A percentile compares a stretch with the other conserved stretches of the same genome.
phyloP scores from a whole-genome alignment of 2,329 filamentous ascomycete species.

The Alternaria gansuensis region DNA sequence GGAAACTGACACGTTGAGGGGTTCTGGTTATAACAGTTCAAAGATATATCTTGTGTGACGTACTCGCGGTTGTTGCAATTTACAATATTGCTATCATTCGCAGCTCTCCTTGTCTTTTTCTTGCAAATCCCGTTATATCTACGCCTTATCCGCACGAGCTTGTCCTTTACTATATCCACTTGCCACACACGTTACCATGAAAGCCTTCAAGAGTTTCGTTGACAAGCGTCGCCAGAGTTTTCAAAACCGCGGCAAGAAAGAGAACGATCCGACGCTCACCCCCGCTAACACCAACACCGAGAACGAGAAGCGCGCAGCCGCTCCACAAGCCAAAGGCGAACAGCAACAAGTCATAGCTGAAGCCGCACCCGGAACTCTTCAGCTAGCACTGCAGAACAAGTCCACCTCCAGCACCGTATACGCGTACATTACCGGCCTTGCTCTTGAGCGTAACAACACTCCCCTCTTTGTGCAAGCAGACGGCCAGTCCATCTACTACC shows the following conservation, averaged over 20 bases:
- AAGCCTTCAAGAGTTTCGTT: conserved; percentile 39
- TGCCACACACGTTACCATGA: conserved; percentile 25
- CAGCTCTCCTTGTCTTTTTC: neutral
- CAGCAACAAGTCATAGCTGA: conserved; percentile 41
- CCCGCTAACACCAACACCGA: conserved; percentile 9
- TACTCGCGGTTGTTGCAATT: neutral
- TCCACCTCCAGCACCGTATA: conserved; percentile 69
- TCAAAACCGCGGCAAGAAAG: conserved; percentile 22
- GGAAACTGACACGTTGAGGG: conserved; percentile 16
- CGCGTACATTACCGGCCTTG: conserved; percentile 75
- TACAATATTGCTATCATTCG: neutral
- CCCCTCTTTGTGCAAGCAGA: conserved; percentile 72
- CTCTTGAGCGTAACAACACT: conserved; percentile 66
- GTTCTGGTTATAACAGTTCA: conserved; percentile 31
- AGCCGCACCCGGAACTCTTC: conserved; percentile 57
- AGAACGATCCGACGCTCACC: conserved; percentile 3
- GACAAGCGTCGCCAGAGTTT: conserved; percentile 37
- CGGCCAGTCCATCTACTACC: conserved; percentile 71
- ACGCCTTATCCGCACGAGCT: conserved; percentile 1
- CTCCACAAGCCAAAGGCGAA: conserved; percentile 21
- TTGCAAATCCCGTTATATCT: neutral
- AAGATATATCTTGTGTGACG: conserved; percentile 22
- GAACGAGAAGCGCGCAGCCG: conserved; percentile 23
- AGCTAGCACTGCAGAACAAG: conserved; percentile 71
- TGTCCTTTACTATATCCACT: conserved; percentile 1